phyloP scores from a whole-genome alignment of 768 basidiomycete species.

The Vishniacozyma victoriae region DNA sequence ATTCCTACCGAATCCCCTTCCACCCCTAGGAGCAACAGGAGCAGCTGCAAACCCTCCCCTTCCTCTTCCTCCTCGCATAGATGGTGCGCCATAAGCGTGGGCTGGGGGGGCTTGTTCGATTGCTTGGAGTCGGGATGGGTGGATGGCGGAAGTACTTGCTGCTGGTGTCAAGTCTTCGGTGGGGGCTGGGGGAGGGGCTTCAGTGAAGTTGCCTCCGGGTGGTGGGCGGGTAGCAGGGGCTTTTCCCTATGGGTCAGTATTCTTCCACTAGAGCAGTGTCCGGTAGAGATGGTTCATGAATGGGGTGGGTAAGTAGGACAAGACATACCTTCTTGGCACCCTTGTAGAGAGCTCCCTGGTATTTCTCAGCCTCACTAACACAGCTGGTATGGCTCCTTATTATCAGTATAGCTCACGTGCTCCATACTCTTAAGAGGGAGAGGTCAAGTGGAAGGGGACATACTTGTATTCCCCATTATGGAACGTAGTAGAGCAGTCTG shows the following conservation, averaged over 20 bases:
- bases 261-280: constrained; percentile 1
- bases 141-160: constrained; percentile 53
- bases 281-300: not conserved
- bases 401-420: not conserved
- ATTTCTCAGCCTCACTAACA: constrained; percentile 87
- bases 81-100: constrained; percentile 15
- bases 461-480: constrained; percentile 69
- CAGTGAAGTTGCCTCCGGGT: no score
- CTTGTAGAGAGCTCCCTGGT: constrained; percentile 78
- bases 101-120: not conserved
- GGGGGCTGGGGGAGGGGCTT: constrained; percentile 14
- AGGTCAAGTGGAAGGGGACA: constrained; percentile 4
- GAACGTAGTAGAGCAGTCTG: constrained; percentile 86
- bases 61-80: constrained; percentile 13
- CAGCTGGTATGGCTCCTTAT: constrained; percentile 61
- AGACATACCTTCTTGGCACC: constrained; percentile 56
- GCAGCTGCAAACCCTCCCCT: constrained; percentile 42
- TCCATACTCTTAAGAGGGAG: not conserved
- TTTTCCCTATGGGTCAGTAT: constrained; percentile 12
- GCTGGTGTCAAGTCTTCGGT: constrained; percentile 21
- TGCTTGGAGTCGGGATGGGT: constrained; percentile 45
- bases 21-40: constrained; percentile 42
- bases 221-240: constrained; percentile 3
- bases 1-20: constrained; percentile 38
- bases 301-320: not conserved